phyloP scores from a whole-genome alignment of 169 alveolate genomes.

The Plasmodium berghei region DNA sequence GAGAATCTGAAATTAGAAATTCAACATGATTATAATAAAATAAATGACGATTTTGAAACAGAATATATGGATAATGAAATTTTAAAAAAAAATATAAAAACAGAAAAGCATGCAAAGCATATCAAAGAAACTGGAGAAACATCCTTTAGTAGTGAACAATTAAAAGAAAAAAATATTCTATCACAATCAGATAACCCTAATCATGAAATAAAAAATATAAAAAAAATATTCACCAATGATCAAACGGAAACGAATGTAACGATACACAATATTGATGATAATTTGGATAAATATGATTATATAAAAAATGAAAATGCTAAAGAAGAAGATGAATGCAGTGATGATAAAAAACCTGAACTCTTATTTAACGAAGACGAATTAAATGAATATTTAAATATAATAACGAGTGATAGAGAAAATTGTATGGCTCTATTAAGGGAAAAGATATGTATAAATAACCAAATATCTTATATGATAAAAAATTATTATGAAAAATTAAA shows the following conservation, averaged over 20 bases:
- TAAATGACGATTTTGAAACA: too few relatives aligned
- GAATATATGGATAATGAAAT: neutral
- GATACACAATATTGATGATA: too few relatives aligned
- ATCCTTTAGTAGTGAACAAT: too few relatives aligned
- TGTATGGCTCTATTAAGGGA: slow-evolving; percentile 81
- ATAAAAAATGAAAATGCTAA: neutral
- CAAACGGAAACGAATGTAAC: too few relatives aligned
- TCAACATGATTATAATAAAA: too few relatives aligned
- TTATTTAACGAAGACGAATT: slow-evolving; percentile 26
- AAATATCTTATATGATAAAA: slow-evolving; percentile 82
- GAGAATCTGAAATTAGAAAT: too few relatives aligned
- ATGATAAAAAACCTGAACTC: neutral
- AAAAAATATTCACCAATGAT: too few relatives aligned
- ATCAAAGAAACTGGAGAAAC: neutral
- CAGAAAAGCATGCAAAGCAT: neutral
- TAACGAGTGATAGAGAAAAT: slow-evolving; percentile 74
- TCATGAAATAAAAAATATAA: too few relatives aligned
- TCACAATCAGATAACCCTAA: too few relatives aligned
- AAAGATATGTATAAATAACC: slow-evolving; percentile 83
- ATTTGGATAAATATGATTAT: too few relatives aligned
- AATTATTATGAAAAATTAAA: slow-evolving; percentile 82
- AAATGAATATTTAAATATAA: slow-evolving; percentile 36
- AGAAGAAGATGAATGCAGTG: slow-evolving; percentile 10
- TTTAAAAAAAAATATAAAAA: neutral
- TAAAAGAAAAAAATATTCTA: too few relatives aligned